Percentiles rank a stretch among this genome's conserved stretches.
Evolutionary conservation across 2,329 filamentous ascomycete species (phyloP).

Genomic region (Emmonsiellopsis sp.): DNA sequence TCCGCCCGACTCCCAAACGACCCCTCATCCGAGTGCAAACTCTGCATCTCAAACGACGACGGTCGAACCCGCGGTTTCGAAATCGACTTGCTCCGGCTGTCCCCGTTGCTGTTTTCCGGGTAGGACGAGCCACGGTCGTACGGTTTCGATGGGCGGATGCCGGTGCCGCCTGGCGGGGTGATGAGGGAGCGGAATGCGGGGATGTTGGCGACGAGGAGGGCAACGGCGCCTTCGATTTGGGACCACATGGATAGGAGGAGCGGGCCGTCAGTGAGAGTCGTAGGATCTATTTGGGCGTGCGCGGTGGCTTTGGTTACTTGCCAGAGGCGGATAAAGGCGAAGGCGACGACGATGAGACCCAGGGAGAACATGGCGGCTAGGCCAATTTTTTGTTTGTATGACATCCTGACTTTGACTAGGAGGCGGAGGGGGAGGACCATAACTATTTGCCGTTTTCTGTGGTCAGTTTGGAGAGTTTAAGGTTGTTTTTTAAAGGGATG

Average conservation of each 20-base stretch:
- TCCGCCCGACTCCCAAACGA: neutral
- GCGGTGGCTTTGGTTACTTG: constrained; percentile 11
- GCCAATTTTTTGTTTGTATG: constrained; percentile 18
- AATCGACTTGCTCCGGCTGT: neutral
- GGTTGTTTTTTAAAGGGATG: neutral
- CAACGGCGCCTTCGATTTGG: neutral
- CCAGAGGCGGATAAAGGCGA: constrained; percentile 20
- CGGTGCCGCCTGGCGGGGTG: neutral
- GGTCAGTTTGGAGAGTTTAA: neutral
- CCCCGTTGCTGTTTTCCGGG: neutral
- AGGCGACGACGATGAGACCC: constrained; percentile 17
- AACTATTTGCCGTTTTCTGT: constrained; percentile 11
- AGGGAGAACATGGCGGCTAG: constrained; percentile 21
- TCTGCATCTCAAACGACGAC: constrained; percentile 1
- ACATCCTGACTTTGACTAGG: constrained; percentile 20
- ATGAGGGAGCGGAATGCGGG: constrained; percentile 5
- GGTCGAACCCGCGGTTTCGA: neutral
- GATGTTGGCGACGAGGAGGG: constrained; percentile 3
- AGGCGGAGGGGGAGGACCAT: constrained; percentile 23
- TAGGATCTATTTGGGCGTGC: neutral
- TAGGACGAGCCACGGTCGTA: neutral
- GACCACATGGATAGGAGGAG: neutral
- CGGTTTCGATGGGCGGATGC: neutral
- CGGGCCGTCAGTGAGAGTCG: neutral
- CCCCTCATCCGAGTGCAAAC: neutral